Percentiles rank a stretch among this genome's conserved stretches.
phyloP scores from a whole-genome alignment of 2,329 filamentous ascomycete genomes.

The Didymella pinodella region DNA sequence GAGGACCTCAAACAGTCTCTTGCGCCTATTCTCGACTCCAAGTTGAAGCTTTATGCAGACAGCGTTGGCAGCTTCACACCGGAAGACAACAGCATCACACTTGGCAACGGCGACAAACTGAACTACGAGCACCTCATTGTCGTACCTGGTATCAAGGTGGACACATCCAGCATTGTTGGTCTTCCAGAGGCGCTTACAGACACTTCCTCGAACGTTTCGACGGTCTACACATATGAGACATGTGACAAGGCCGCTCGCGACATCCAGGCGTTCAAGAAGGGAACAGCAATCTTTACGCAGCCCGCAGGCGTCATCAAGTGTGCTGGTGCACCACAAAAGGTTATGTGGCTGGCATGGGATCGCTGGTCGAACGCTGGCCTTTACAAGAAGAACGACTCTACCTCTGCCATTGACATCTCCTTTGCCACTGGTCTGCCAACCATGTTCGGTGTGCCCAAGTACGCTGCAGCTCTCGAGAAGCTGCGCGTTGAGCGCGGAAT shows the following conservation, averaged over 20 bases:
- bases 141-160: slow-evolving; percentile 56
- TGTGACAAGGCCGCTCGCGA: slow-evolving; percentile 50
- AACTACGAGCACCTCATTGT: slow-evolving; percentile 72
- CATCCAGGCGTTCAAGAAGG: slow-evolving; percentile 45
- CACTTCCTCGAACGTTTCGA: slow-evolving; percentile 44
- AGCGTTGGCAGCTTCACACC: slow-evolving; percentile 62
- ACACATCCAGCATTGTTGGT: slow-evolving; percentile 42
- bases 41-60: slow-evolving; percentile 67
- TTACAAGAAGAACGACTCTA: slow-evolving; percentile 39
- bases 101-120: slow-evolving; percentile 64
- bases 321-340: slow-evolving; percentile 52
- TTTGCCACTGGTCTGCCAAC: slow-evolving; percentile 51
- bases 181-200: slow-evolving; percentile 49
- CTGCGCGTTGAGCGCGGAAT: slow-evolving; percentile 49
- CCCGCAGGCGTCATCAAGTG: slow-evolving; percentile 53
- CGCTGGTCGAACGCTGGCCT: slow-evolving; percentile 49
- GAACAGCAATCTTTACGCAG: slow-evolving; percentile 51
- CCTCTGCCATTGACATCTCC: slow-evolving; percentile 47
- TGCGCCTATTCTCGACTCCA: slow-evolving; percentile 63
- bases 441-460: slow-evolving; percentile 54
- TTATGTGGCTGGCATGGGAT: slow-evolving; percentile 54
- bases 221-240: slow-evolving; percentile 50
- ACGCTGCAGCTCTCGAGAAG: slow-evolving; percentile 47
- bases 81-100: slow-evolving; percentile 63
- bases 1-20: slow-evolving; percentile 64